Conservation (phyloP, 1,139 yeast genomes). For the Suhomyces choctaworum region DNA sequence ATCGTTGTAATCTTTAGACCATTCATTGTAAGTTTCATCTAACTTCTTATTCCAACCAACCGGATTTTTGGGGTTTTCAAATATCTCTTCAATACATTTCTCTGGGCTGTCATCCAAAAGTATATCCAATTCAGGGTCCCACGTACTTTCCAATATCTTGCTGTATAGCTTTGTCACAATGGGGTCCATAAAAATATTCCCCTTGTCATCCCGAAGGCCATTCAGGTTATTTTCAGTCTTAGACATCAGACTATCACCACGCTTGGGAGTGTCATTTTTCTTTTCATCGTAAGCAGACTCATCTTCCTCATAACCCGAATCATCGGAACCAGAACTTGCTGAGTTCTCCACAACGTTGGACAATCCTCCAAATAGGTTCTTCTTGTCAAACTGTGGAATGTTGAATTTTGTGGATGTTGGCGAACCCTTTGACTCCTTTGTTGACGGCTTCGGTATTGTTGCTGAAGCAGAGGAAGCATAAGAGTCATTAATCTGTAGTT, state of each 20-base stretch:
- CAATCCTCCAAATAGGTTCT: slow-evolving; percentile 43
- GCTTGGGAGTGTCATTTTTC: background rate
- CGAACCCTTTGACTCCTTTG: slow-evolving; percentile 2
- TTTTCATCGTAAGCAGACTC: background rate
- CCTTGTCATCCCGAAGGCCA: slow-evolving; percentile 5
- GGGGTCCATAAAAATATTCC: slow-evolving; percentile 44
- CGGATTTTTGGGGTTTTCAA: slow-evolving; percentile 58
- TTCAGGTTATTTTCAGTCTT: no score
- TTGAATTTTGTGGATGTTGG: slow-evolving; percentile 23
- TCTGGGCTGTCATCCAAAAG: slow-evolving; percentile 69
- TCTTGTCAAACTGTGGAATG: slow-evolving; percentile 41
- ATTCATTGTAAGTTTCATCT: slow-evolving; percentile 15
- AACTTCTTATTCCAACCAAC: slow-evolving; percentile 55
- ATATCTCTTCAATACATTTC: slow-evolving; percentile 72
- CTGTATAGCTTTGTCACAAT: slow-evolving; percentile 55
- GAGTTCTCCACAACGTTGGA: slow-evolving; percentile 27
- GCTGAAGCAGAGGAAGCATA: slow-evolving; percentile 1
- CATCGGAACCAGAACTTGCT: slow-evolving; percentile 3
- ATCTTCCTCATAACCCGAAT: slow-evolving; percentile 8
- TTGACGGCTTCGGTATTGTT: slow-evolving; percentile 4
- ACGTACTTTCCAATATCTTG: slow-evolving; percentile 66
- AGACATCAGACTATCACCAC: background rate
- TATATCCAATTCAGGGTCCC: slow-evolving; percentile 68
- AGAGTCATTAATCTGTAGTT: slow-evolving; percentile 35
- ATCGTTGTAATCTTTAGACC: slow-evolving; percentile 22